These are phyloP conservation scores for Phaeosphaeriaceae sp. DNA, from an alignment of 2,329 filamentous ascomycete genomes.

Conservation along the genomic window DNA sequence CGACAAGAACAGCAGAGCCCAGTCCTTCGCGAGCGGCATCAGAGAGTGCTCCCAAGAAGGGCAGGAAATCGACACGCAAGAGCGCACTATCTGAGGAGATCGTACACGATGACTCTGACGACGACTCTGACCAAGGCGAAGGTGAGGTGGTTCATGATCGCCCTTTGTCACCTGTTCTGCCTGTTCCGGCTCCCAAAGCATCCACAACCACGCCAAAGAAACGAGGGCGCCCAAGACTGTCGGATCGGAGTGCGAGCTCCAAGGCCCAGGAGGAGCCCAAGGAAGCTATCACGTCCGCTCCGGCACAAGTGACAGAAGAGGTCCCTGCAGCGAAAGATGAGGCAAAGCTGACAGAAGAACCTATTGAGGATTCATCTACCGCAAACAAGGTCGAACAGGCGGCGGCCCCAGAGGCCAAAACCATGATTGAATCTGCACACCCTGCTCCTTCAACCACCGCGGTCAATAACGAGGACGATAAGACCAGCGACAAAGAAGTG, in stretches of 20 bases:
- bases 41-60: constrained; percentile 15
- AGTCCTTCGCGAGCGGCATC: constrained; percentile 8
- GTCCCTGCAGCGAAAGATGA: neutral
- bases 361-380: neutral
- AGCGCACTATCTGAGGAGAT: constrained; percentile 27
- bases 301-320: neutral
- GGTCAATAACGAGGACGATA: neutral
- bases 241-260: constrained; percentile 7
- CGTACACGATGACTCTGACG: constrained; percentile 23
- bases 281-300: neutral
- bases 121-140: constrained; percentile 20
- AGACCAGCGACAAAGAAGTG: neutral
- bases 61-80: constrained; percentile 21
- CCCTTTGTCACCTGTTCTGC: neutral
- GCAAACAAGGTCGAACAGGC: neutral
- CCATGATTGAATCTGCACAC: neutral
- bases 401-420: neutral
- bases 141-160: constrained; percentile 3
- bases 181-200: neutral
- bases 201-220: constrained; percentile 15
- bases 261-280: neutral
- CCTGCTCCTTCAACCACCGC: neutral
- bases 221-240: constrained; percentile 19
- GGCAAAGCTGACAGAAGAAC: neutral
- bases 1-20: neutral